Evolutionary conservation across 78 protist genomes (phyloP).

Genomic region (Thecamonas trahens): DNA sequence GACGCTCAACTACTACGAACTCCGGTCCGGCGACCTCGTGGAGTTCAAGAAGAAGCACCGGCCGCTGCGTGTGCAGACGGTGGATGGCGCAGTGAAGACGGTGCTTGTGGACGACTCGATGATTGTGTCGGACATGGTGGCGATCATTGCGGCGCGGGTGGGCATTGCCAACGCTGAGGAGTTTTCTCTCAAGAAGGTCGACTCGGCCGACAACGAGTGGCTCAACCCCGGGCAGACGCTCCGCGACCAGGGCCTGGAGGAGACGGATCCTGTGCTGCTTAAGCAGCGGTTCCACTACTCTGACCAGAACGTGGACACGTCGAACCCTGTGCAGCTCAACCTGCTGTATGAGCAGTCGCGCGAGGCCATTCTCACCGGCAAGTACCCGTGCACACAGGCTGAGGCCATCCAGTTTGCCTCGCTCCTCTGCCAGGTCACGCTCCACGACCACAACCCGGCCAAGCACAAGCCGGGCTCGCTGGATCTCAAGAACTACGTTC

Average conservation of each 20-base stretch:
- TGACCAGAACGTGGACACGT: slow-evolving; percentile 69
- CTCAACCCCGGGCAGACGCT: slow-evolving; percentile 51
- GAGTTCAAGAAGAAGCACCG: slow-evolving; percentile 70
- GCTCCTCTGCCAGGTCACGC: slow-evolving; percentile 49
- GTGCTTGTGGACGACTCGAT: slow-evolving; percentile 56
- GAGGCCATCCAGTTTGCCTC: slow-evolving; percentile 70
- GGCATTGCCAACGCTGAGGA: slow-evolving; percentile 68
- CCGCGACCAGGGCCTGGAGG: slow-evolving; percentile 64
- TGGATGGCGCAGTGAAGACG: slow-evolving; percentile 15
- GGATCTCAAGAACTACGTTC: neutral
- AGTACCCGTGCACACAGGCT: slow-evolving; percentile 60
- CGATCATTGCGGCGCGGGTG: slow-evolving; percentile 42
- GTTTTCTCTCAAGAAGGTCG: slow-evolving; percentile 44
- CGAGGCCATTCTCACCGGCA: slow-evolving; percentile 64
- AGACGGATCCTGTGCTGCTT: slow-evolving; percentile 35
- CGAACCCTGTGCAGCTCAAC: slow-evolving; percentile 74
- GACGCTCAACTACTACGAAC: slow-evolving; percentile 35
- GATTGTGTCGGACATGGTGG: slow-evolving; percentile 41
- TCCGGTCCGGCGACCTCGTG: slow-evolving; percentile 36
- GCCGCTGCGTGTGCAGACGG: slow-evolving; percentile 22
- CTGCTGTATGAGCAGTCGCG: slow-evolving; percentile 51
- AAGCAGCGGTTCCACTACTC: slow-evolving; percentile 70
- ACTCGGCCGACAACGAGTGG: slow-evolving; percentile 32
- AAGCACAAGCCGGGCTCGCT: neutral
- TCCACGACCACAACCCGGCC: slow-evolving; percentile 60